These are phyloP conservation scores for Murraya koenigii DNA, from an alignment of 345 rosid species.

Conservation along the genomic window DNA sequence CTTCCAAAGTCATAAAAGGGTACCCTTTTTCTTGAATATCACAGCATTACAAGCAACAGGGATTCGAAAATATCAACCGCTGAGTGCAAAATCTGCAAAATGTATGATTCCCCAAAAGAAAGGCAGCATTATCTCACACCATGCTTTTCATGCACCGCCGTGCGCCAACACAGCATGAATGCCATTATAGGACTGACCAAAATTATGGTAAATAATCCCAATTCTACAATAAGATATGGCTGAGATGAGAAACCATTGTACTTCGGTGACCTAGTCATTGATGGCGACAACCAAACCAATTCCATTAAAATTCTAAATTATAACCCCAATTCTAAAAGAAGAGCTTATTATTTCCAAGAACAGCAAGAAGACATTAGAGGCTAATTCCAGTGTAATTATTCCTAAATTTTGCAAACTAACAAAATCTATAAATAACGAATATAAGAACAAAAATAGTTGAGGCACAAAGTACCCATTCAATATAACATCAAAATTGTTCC, in stretches of 20 bases:
- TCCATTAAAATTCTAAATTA: not conserved
- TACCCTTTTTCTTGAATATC: not conserved
- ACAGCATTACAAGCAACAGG: not conserved
- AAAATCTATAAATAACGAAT: not conserved
- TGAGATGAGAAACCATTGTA: not conserved
- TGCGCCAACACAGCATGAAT: conserved; percentile 18
- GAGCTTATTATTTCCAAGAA: not conserved
- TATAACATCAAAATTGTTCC: conserved; percentile 1
- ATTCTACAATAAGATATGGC: too few species aligned
- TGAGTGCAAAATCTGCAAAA: conserved; percentile 8
- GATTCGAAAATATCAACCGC: not conserved
- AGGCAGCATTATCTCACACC: conserved; percentile 24
- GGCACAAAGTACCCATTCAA: not conserved
- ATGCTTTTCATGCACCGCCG: not conserved
- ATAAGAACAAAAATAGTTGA: not conserved
- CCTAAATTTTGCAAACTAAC: not conserved
- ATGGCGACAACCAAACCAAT: conserved; percentile 6
- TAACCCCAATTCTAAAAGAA: too few species aligned
- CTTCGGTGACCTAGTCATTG: conserved; percentile 14
- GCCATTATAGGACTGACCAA: conserved; percentile 18
- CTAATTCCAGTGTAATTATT: not conserved
- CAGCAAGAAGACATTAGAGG: not conserved
- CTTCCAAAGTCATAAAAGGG: not conserved
- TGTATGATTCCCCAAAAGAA: conserved; percentile 21
- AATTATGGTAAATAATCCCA: not conserved